Conservation (phyloP, 2,329 filamentous ascomycete species). For the Ilyonectria mors-panacis region DNA sequence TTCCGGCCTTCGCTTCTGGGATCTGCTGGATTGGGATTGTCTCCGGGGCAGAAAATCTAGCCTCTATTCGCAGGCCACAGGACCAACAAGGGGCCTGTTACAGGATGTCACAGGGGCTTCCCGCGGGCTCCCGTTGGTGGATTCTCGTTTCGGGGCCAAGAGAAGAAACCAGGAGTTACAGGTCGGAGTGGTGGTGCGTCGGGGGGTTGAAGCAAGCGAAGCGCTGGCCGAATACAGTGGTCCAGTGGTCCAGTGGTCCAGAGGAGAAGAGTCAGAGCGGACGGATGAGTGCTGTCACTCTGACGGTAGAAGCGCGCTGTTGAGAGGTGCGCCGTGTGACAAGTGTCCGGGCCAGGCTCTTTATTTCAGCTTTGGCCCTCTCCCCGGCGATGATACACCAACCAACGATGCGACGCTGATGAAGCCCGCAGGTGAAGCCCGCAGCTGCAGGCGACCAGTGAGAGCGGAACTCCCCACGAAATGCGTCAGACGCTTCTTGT, state of each 20-base stretch:
- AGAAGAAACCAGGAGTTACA: slow-evolving; percentile 1
- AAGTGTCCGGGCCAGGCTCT: too few species aligned
- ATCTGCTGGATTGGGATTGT: slow-evolving; percentile 5
- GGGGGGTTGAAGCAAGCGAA: background rate
- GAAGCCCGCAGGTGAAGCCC: slow-evolving; percentile 15
- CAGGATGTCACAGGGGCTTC: slow-evolving; percentile 22
- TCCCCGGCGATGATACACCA: background rate
- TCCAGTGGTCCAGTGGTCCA: too few species aligned
- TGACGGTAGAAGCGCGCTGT: background rate
- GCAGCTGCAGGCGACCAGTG: background rate
- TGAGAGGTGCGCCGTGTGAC: too few species aligned
- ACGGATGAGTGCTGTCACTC: background rate
- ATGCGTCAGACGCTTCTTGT: background rate
- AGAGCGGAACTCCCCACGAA: slow-evolving; percentile 18
- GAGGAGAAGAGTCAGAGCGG: too few species aligned
- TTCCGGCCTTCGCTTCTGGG: background rate
- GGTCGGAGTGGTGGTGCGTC: slow-evolving; percentile 5
- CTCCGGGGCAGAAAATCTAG: slow-evolving; percentile 4
- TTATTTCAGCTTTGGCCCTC: background rate
- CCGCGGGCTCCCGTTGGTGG: slow-evolving; percentile 28
- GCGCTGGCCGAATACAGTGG: background rate
- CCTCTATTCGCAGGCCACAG: background rate
- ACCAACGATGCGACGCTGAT: slow-evolving; percentile 23
- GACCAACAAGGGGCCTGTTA: slow-evolving; percentile 19
- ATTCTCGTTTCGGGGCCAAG: slow-evolving; percentile 4